Percentiles rank a stretch among this genome's conserved stretches.
Evolutionary conservation across 306 rosid genomes (phyloP).

Genomic region (Albizia julibrissin): DNA sequence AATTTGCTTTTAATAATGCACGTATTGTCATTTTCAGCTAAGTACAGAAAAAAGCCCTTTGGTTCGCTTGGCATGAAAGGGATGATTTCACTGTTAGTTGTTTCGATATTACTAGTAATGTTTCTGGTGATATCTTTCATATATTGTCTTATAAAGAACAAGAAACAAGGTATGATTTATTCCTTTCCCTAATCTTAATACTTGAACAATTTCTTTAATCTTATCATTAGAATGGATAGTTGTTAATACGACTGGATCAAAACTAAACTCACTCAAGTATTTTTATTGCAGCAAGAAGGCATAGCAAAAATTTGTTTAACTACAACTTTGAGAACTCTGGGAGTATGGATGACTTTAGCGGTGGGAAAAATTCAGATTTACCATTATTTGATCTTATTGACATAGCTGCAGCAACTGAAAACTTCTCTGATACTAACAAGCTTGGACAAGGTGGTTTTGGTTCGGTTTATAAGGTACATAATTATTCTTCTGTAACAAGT

Average conservation of each 20-base stretch:
- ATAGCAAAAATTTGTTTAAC: not conserved
- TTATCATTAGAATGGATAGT: not conserved
- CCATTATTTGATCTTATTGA: not conserved
- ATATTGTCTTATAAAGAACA: constrained; percentile 15
- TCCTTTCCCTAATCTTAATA: not conserved
- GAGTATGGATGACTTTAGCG: not conserved
- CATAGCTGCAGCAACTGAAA: constrained; percentile 38
- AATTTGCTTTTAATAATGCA: not conserved
- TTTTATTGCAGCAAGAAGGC: not conserved
- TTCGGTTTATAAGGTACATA: constrained; percentile 52
- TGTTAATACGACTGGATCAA: not conserved
- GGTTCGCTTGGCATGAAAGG: constrained; percentile 51
- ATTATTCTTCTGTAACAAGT: not conserved
- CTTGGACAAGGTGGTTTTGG: constrained; percentile 74
- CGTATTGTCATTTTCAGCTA: constrained; percentile 30
- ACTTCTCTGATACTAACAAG: constrained; percentile 38
- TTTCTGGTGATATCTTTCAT: constrained; percentile 8
- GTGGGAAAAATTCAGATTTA: not conserved
- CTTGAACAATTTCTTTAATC: not conserved
- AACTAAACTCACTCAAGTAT: not conserved
- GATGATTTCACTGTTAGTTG: constrained; percentile 22
- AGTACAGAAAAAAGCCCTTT: constrained; percentile 31
- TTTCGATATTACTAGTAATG: constrained; percentile 3
- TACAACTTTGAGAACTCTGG: not conserved
- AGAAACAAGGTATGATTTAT: not conserved